These are phyloP conservation scores for Talaromyces sp. DNA, from an alignment of 2,329 filamentous ascomycete genomes.

Conservation along the genomic window DNA sequence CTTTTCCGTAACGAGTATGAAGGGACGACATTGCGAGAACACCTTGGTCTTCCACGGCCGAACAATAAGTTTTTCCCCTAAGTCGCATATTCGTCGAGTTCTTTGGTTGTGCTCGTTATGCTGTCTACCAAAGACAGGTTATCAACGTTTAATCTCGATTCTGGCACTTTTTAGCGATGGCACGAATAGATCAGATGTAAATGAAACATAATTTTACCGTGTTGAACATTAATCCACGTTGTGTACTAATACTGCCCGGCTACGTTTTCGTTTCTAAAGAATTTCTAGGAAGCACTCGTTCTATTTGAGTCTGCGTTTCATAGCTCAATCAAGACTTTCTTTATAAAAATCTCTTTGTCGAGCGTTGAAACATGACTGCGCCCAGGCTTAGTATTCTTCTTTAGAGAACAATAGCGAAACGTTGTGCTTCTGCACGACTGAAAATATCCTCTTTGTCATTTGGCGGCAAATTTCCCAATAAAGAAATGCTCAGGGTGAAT, in stretches of 20 bases:
- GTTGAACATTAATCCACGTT: neutral
- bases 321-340: neutral
- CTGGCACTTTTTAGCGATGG: neutral
- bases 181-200: neutral
- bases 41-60: slow-evolving; percentile 50
- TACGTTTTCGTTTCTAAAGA: too few species aligned
- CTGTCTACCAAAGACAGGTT: neutral
- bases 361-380: neutral
- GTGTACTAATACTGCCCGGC: neutral
- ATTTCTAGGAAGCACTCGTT: too few species aligned
- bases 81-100: neutral
- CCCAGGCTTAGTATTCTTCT: neutral
- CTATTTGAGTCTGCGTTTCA: neutral
- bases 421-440: neutral
- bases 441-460: neutral
- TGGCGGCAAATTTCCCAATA: neutral
- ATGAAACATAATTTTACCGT: neutral
- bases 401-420: neutral
- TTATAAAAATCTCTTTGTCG: neutral
- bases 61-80: slow-evolving; percentile 34
- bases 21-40: slow-evolving; percentile 50
- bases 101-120: neutral
- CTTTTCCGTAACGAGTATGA: slow-evolving; percentile 51
- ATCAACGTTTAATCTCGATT: neutral
- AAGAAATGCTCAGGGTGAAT: neutral